Evolutionary conservation across 192 early-diverging fungal genomes (phyloP).

Genomic region (Anaeromyces robustus): DNA sequence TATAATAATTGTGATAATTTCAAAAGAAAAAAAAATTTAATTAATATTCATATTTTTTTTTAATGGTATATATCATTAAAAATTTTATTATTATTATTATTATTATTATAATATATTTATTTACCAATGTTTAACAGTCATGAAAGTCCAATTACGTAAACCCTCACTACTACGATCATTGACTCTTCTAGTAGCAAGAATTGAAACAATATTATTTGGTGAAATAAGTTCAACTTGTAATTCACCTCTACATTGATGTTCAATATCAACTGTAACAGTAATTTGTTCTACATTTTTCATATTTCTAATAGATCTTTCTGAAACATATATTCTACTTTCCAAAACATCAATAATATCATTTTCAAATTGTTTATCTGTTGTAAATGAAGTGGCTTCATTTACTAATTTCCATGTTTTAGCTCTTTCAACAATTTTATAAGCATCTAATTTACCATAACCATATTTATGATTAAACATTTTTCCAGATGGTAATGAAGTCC

Average conservation of each 20-base stretch:
- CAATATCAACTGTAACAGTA: conserved; percentile 68
- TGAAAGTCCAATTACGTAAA: conserved; percentile 79
- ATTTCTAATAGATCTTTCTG: not conserved
- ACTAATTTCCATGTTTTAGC: conserved; percentile 42
- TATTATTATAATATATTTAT: not conserved
- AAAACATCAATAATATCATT: conserved; percentile 1
- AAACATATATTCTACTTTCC: conserved; percentile 14
- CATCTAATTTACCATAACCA: conserved; percentile 85
- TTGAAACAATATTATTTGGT: conserved; percentile 46
- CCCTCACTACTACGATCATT: conserved; percentile 52
- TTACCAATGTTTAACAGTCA: conserved; percentile 92
- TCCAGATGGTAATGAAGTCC: conserved; percentile 50
- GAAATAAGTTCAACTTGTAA: conserved; percentile 63
- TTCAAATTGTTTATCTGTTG: too few species aligned
- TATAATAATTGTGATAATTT: not conserved
- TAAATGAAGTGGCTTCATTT: too few species aligned
- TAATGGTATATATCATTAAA: too few species aligned
- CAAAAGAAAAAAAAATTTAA: not conserved
- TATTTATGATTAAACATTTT: conserved; percentile 82
- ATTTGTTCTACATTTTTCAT: conserved; percentile 66
- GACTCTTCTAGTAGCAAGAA: conserved; percentile 45
- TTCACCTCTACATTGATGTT: conserved; percentile 73
- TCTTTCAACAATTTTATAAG: conserved; percentile 58
- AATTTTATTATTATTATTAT: too few species aligned
- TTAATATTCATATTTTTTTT: too few species aligned